Evolutionary conservation across 2,329 filamentous ascomycete genomes (phyloP).

Genomic region (Xylaria sp.): DNA sequence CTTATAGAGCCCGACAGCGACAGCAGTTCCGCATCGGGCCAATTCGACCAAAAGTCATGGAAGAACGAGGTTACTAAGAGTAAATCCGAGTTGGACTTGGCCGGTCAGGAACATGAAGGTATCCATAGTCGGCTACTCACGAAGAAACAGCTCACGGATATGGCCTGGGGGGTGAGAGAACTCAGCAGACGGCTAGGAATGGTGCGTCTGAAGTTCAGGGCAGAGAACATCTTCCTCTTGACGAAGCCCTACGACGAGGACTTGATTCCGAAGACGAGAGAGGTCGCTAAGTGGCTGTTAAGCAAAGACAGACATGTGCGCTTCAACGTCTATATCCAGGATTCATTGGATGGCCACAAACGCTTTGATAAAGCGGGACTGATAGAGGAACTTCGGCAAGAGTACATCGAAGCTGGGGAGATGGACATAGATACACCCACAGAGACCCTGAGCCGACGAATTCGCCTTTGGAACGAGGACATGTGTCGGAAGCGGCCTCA

Average conservation of each 20-base stretch:
- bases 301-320: conserved; percentile 58
- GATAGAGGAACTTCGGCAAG: conserved; percentile 51
- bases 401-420: conserved; percentile 37
- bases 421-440: conserved; percentile 33
- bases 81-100: conserved; percentile 39
- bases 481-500: conserved; percentile 76
- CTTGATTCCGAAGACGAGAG: conserved; percentile 69
- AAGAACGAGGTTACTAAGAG: conserved; percentile 42
- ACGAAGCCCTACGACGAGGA: conserved; percentile 88
- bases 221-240: conserved; percentile 78
- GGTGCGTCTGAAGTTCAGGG: conserved; percentile 74
- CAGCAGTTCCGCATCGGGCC: conserved; percentile 42
- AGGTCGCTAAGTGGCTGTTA: conserved; percentile 76
- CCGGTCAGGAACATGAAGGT: conserved; percentile 27
- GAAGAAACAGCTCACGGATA: conserved; percentile 91
- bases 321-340: conserved; percentile 81
- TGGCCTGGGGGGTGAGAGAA: conserved; percentile 93
- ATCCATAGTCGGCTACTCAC: conserved; percentile 71
- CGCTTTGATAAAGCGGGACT: conserved; percentile 70
- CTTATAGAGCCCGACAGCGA: conserved; percentile 39
- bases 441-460: conserved; percentile 42
- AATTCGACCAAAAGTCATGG: conserved; percentile 54
- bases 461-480: conserved; percentile 78
- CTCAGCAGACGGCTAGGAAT: conserved; percentile 79
- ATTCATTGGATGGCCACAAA: conserved; percentile 64